Conservation (phyloP, 495 filamentous ascomycete genomes). For the Aspergillus olivimuriae region DNA sequence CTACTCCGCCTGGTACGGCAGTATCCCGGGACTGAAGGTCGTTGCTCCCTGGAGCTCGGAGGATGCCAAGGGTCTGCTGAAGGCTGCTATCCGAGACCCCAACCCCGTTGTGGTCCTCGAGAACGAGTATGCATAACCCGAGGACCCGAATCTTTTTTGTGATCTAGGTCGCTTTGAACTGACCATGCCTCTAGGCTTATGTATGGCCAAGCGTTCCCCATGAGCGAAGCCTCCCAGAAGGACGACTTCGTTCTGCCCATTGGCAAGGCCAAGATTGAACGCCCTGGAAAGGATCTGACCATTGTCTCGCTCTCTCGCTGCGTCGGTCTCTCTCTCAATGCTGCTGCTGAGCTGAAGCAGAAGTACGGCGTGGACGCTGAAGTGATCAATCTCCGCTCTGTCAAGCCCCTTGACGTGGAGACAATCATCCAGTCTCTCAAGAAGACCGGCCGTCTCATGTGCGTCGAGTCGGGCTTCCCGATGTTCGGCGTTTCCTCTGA, state of each 20-base stretch:
- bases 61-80: slow-evolving; percentile 95
- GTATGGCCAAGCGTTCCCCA: slow-evolving; percentile 89
- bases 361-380: slow-evolving; percentile 94
- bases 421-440: slow-evolving; percentile 92
- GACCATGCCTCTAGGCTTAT: slow-evolving; percentile 53
- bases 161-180: not conserved
- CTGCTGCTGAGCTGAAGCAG: slow-evolving; percentile 83
- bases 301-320: slow-evolving; percentile 91
- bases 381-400: slow-evolving; percentile 94
- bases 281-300: slow-evolving; percentile 89
- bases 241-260: slow-evolving; percentile 93
- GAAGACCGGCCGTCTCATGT: slow-evolving; percentile 91
- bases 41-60: slow-evolving; percentile 92
- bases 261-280: slow-evolving; percentile 98
- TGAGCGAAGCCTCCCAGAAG: slow-evolving; percentile 92
- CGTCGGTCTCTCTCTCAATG: slow-evolving; percentile 85
- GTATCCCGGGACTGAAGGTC: slow-evolving; percentile 95
- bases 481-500: slow-evolving; percentile 87
- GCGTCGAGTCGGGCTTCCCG: slow-evolving; percentile 93
- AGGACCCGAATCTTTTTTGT: too few species aligned
- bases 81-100: slow-evolving; percentile 96
- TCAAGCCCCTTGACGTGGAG: slow-evolving; percentile 96
- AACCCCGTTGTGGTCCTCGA: slow-evolving; percentile 94
- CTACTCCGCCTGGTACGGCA: slow-evolving; percentile 97
- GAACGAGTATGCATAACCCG: slow-evolving; percentile 64